phyloP scores from a whole-genome alignment of 306 rosid species.

The Cicer judaicum region DNA sequence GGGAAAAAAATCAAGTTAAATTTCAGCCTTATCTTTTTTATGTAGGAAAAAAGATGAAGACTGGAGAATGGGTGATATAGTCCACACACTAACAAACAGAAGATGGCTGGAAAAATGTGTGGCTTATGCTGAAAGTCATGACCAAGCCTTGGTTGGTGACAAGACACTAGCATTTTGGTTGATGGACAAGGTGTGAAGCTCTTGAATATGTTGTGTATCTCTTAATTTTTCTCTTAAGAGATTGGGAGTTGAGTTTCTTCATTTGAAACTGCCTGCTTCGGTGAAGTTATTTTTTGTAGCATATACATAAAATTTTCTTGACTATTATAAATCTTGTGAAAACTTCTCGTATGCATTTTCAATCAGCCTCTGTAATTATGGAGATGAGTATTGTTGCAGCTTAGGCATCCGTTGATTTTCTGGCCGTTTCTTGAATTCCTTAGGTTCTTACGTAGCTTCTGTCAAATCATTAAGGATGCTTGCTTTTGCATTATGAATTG shows the following conservation, averaged over 20 bases:
- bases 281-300: slow-evolving; percentile 26
- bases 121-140: slow-evolving; percentile 98
- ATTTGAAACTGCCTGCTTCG: slow-evolving; percentile 38
- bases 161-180: slow-evolving; percentile 99
- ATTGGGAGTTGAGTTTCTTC: slow-evolving; percentile 12
- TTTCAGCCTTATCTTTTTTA: slow-evolving; percentile 16
- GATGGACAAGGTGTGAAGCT: slow-evolving; percentile 89
- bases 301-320: slow-evolving; percentile 32
- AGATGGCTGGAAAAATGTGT: slow-evolving; percentile 96
- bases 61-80: slow-evolving; percentile 85
- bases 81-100: slow-evolving; percentile 85
- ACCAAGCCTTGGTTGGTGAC: slow-evolving; percentile 99
- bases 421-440: slow-evolving; percentile 25
- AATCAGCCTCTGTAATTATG: slow-evolving; percentile 34
- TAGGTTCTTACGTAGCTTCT: slow-evolving; percentile 30
- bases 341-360: slow-evolving; percentile 40
- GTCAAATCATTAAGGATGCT: slow-evolving; percentile 31
- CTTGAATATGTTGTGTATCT: slow-evolving; percentile 30
- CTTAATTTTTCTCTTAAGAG: slow-evolving; percentile 11
- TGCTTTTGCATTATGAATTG: slow-evolving; percentile 21
- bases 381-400: slow-evolving; percentile 31
- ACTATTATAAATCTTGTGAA: slow-evolving; percentile 28
- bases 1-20: slow-evolving; percentile 20
- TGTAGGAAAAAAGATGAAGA: slow-evolving; percentile 78
- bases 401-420: background rate